Percentiles rank a stretch among this genome's conserved stretches.
Evolutionary conservation across 352 stramenopile genomes (phyloP).

Genomic region (Pythium aphanidermatum): DNA sequence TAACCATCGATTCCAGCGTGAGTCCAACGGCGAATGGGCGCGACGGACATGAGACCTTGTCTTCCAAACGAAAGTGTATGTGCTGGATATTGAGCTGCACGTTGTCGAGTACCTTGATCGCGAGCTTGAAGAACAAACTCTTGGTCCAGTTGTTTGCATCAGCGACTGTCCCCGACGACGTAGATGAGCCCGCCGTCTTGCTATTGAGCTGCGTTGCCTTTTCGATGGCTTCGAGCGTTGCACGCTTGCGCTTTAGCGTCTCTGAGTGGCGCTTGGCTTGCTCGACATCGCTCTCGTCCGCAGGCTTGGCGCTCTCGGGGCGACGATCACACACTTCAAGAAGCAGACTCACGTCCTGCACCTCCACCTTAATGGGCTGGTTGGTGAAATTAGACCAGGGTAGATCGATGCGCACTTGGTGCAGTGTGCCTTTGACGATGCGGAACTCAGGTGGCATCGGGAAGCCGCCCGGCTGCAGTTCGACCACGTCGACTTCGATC

Average conservation of each 20-base stretch:
- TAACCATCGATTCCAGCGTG: slow-evolving; percentile 71
- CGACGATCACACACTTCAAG: slow-evolving; percentile 38
- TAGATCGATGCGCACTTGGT: slow-evolving; percentile 67
- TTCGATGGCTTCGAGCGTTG: slow-evolving; percentile 70
- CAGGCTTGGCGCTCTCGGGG: background rate
- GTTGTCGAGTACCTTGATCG: slow-evolving; percentile 82
- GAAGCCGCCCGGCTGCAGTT: slow-evolving; percentile 70
- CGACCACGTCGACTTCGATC: slow-evolving; percentile 76
- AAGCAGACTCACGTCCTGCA: slow-evolving; percentile 72
- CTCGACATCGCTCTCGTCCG: slow-evolving; percentile 14
- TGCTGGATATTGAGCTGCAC: slow-evolving; percentile 76
- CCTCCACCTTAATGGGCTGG: slow-evolving; percentile 71
- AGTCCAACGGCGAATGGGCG: slow-evolving; percentile 56
- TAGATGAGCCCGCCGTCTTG: no score
- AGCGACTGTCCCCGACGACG: background rate
- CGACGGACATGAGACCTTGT: slow-evolving; percentile 38
- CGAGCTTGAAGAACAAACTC: slow-evolving; percentile 72
- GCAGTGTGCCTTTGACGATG: slow-evolving; percentile 71
- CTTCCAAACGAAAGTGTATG: slow-evolving; percentile 67
- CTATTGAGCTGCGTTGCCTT: slow-evolving; percentile 64
- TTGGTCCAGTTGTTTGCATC: slow-evolving; percentile 44
- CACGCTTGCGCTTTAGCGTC: slow-evolving; percentile 62
- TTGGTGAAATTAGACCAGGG: slow-evolving; percentile 68
- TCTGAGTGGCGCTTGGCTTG: slow-evolving; percentile 23
- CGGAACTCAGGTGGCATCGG: slow-evolving; percentile 56